Percentiles rank a stretch among this genome's conserved stretches.
These are phyloP conservation scores for Ceratobasidium sp. DNA, from an alignment of 1,284 basidiomycete species.

Conservation along the genomic window DNA sequence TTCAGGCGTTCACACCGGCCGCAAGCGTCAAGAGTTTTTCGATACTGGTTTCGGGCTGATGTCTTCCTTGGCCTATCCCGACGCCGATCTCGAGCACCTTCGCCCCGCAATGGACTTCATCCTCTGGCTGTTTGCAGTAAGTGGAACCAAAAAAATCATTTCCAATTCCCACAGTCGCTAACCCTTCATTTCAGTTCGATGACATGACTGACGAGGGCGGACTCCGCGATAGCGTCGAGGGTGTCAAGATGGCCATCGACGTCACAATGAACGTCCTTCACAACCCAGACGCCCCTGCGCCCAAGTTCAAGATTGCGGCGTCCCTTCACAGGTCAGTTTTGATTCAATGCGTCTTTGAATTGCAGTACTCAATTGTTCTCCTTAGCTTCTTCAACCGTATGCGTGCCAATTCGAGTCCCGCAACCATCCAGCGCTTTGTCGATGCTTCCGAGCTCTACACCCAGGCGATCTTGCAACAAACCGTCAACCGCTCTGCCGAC, in stretches of 20 bases:
- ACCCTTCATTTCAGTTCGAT: slow-evolving; percentile 53
- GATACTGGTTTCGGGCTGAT: slow-evolving; percentile 56
- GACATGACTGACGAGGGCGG: slow-evolving; percentile 60
- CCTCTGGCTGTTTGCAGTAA: slow-evolving; percentile 61
- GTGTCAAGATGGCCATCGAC: slow-evolving; percentile 55
- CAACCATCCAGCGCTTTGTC: slow-evolving; percentile 56
- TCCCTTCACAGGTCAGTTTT: slow-evolving; percentile 57
- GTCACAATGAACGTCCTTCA: slow-evolving; percentile 53
- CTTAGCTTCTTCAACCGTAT: slow-evolving; percentile 56
- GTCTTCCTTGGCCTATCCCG: slow-evolving; percentile 59
- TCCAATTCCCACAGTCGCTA: background rate
- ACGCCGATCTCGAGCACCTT: slow-evolving; percentile 59
- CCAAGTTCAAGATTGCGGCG: slow-evolving; percentile 57
- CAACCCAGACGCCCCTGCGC: slow-evolving; percentile 54
- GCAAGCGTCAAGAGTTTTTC: slow-evolving; percentile 45
- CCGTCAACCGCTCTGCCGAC: slow-evolving; percentile 55
- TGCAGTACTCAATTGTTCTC: slow-evolving; percentile 43
- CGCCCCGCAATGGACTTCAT: slow-evolving; percentile 60
- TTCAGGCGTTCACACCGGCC: slow-evolving; percentile 41
- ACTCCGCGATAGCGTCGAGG: slow-evolving; percentile 57
- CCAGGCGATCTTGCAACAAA: slow-evolving; percentile 58
- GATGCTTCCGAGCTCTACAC: slow-evolving; percentile 58
- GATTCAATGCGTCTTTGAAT: background rate
- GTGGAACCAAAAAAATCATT: slow-evolving; percentile 40
- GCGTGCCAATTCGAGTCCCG: slow-evolving; percentile 56